A percentile compares a stretch with the other conserved stretches of the same genome.
These are phyloP conservation scores for Kwoniella bestiolae DNA, from an alignment of 768 basidiomycete genomes.

Conservation along the genomic window DNA sequence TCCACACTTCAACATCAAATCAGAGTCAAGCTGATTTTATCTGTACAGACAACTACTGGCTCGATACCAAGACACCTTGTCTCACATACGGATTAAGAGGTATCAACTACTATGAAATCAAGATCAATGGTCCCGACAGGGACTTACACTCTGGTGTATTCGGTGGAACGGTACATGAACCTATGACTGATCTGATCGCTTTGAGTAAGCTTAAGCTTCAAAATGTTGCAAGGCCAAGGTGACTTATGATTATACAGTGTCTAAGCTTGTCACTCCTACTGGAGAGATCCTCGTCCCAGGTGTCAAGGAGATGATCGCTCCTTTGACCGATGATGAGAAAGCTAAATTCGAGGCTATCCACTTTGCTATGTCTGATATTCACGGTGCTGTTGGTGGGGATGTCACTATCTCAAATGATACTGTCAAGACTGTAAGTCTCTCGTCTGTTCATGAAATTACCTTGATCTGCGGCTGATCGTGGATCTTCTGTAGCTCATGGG, in stretches of 20 bases:
- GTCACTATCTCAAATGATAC: slow-evolving; percentile 79
- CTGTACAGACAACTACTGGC: slow-evolving; percentile 87
- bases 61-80: slow-evolving; percentile 59
- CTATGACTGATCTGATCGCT: slow-evolving; percentile 88
- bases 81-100: slow-evolving; percentile 86
- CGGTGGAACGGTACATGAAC: slow-evolving; percentile 61
- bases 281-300: slow-evolving; percentile 90
- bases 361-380: slow-evolving; percentile 69
- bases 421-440: slow-evolving; percentile 59
- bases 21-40: slow-evolving; percentile 2
- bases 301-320: slow-evolving; percentile 79
- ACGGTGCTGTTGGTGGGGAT: slow-evolving; percentile 72
- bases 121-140: slow-evolving; percentile 77
- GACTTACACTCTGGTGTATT: slow-evolving; percentile 83
- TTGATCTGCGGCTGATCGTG: too few relatives aligned
- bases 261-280: slow-evolving; percentile 75
- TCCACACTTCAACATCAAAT: not conserved
- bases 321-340: slow-evolving; percentile 74
- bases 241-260: slow-evolving; percentile 60
- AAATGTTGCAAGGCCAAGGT: slow-evolving; percentile 8
- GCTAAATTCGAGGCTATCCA: slow-evolving; percentile 75
- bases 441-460: too few relatives aligned
- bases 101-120: slow-evolving; percentile 80
- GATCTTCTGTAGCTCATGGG: slow-evolving; percentile 89
- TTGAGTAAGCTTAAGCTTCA: slow-evolving; percentile 60